Evolutionary conservation across 192 early-diverging fungal genomes (phyloP), one percentile per base, ranked within the genome.

Genomic region (Dissophora globulifera): DNA sequence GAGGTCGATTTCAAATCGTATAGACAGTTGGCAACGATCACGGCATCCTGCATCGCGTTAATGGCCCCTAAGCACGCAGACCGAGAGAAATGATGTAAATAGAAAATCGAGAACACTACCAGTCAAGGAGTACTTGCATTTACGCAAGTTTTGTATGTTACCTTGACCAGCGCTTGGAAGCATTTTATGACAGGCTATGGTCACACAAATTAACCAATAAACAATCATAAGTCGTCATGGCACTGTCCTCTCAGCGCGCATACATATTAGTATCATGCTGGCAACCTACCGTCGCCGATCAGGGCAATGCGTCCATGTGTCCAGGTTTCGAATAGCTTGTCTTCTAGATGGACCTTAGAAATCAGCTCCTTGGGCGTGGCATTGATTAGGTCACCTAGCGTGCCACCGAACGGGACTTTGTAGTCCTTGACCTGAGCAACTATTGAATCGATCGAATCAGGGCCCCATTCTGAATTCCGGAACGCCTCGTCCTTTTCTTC

Each of bases 271-370:
- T n/a, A n/a, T n/a, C n/a, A n/a, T n/a, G n/a, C n/a, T n/a, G n/a
- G n/a, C n/a, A n/a, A 60, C 52, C 41, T 64, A 72, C 69, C 69
- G 52, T 72, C 69, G 23, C 69, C 69, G 16, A 72, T 63, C 16
- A 72, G 29, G 1, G 46, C 61, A 8, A 49, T 64, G 16, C 69
- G 69, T 0, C 31, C 49, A 41, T 62, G 26, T 47, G 62, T 23
- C 69, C 69, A 72, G 0, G 69, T 72, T 19, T 72, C 55, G 33
- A 72, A 72, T 27, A 72, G 40, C 41, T 72, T 72, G 20, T 72
- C 69, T 35, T 72, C 69, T 22, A 72, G 20, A 22, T 62, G 32
- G 22, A 64, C 57, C 41, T 65, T 75, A 11, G 70, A 75, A 15
- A 75, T 75, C 13, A 51, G 29, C 11, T 65, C 62, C 10, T 58